Evolutionary conservation across 1,284 basidiomycete species (phyloP), one percentile per base, ranked within the genome.

Genomic region (Ustilago shanxiensis): DNA sequence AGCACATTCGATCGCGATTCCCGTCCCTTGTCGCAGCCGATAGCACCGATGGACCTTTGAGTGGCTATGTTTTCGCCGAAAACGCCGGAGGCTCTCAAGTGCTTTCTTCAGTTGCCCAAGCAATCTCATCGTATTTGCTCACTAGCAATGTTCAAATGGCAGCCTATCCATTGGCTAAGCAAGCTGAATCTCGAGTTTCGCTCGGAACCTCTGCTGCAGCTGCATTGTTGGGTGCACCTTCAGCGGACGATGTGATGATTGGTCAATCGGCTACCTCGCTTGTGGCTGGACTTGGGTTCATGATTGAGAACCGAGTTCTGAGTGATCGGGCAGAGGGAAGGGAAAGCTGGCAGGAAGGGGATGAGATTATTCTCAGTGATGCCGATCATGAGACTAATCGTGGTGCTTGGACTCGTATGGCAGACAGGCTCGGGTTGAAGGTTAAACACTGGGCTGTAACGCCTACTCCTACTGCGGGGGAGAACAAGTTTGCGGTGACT

Each of bases 381-480:
- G 90, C 90, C 1, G 93, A 93, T 82, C 93, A 93, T 76, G 92
- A 94, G 92, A 92, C 93, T 0, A 93, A 93, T 77, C 89, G 87
- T n/a, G 92, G 92, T 0, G 89, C 91, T 0, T 94, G 93, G 93
- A 92, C 91, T 85, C 89, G 90, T 62, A 88, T 93, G 13, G 92
- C 92, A 0, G 87, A 87, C n/a, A 89, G 91, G 7, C 86, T 87
- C 10, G 89, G 89, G 2, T 89, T 89, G 1, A 79, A 87, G 0
- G 58, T 93, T 63, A 91, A 91, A 73, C 86, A 88, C 66, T 93
- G 92, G 91, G 85, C 87, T 5, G 88, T 90, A 2, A 88, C 87
- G 7, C 87, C 88, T 3, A 68, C 82, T 20, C 39, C 26, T 2
- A 55, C 13, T 22, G 31, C 29, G 6, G 41, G 87, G n/a, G 11